Conservation (phyloP, 768 basidiomycete genomes). For the Lactarius indigo region DNA sequence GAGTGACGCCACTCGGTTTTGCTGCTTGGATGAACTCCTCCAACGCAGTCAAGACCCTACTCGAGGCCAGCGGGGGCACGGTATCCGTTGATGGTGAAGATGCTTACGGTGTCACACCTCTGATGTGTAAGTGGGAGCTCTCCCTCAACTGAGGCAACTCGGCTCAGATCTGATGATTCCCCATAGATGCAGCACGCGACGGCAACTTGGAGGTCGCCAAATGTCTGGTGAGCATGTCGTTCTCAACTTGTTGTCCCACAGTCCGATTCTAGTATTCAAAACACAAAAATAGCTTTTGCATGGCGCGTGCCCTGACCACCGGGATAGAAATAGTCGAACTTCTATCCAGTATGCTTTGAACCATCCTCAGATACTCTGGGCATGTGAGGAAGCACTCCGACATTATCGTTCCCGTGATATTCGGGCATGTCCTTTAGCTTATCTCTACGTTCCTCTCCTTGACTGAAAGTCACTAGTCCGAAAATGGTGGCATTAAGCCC, state of each 20-base stretch:
- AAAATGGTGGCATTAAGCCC: conserved; percentile 37
- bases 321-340: conserved; percentile 69
- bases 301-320: conserved; percentile 69
- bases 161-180: conserved; percentile 9
- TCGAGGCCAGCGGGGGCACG: conserved; percentile 56
- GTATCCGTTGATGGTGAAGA: conserved; percentile 76
- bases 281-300: conserved; percentile 48
- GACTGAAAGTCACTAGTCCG: conserved; percentile 10
- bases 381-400: conserved; percentile 65
- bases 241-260: neutral
- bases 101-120: conserved; percentile 68
- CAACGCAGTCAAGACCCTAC: conserved; percentile 55
- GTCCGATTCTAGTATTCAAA: neutral
- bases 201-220: conserved; percentile 64
- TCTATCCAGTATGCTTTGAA: conserved; percentile 64
- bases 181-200: conserved; percentile 72
- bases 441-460: neutral
- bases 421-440: conserved; percentile 40
- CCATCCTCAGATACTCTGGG: conserved; percentile 63
- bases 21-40: conserved; percentile 74
- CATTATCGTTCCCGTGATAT: conserved; percentile 57
- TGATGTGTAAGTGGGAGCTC: conserved; percentile 67
- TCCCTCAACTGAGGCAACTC: conserved; percentile 1
- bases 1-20: conserved; percentile 74
- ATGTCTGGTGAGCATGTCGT: conserved; percentile 48